A percentile compares a stretch with the other conserved stretches of the same genome.
These are phyloP conservation scores for Metschnikowia lochheadii DNA, from an alignment of 805 yeast genomes.

Conservation along the genomic window DNA sequence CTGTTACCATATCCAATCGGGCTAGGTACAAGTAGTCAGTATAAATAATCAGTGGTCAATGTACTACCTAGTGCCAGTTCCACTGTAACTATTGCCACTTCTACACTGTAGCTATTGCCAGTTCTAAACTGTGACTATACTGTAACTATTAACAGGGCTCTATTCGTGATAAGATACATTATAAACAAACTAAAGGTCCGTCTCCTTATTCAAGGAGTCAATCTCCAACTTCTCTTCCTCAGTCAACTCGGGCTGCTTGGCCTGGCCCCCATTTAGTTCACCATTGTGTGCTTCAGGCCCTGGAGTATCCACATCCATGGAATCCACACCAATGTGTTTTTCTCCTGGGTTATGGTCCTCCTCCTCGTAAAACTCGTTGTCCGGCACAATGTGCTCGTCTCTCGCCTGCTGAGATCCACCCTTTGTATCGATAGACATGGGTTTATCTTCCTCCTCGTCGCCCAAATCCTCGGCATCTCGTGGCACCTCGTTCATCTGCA, in stretches of 20 bases:
- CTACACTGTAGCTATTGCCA: too few species aligned
- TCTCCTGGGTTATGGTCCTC: slow-evolving; percentile 47
- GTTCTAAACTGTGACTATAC: too few species aligned
- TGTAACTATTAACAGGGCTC: too few species aligned
- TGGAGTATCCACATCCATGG: slow-evolving; percentile 5
- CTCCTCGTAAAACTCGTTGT: slow-evolving; percentile 73
- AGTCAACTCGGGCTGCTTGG: slow-evolving; percentile 21
- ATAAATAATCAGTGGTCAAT: too few species aligned
- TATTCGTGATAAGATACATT: not conserved
- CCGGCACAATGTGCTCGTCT: slow-evolving; percentile 67
- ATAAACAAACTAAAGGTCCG: not conserved
- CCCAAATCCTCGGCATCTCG: slow-evolving; percentile 82
- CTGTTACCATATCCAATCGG: too few species aligned
- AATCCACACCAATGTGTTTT: slow-evolving; percentile 21
- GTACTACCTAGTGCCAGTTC: too few species aligned
- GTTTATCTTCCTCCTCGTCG: slow-evolving; percentile 81
- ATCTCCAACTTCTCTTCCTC: slow-evolving; percentile 38
- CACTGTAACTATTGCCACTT: too few species aligned
- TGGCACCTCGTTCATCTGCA: slow-evolving; percentile 87
- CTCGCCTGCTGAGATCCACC: slow-evolving; percentile 88
- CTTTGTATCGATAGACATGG: slow-evolving; percentile 75
- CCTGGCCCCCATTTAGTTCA: not conserved
- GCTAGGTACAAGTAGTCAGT: too few species aligned
- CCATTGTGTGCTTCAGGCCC: not conserved
- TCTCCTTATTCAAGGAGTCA: slow-evolving; percentile 28